Evolutionary conservation across 441 rosid genomes (phyloP).

Genomic region (Syzygium syzygioides): DNA sequence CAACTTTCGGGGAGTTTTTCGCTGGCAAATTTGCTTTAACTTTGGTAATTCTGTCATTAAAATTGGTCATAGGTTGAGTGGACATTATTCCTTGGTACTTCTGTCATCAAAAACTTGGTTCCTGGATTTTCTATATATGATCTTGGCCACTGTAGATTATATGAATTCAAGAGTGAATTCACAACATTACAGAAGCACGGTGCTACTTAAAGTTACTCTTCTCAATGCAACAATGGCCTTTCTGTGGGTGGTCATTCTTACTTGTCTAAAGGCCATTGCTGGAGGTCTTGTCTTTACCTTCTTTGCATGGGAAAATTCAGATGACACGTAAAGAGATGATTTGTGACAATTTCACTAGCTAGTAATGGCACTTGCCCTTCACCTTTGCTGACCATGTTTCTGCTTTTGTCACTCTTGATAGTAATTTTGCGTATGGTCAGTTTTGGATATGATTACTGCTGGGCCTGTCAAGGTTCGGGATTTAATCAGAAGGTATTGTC

Average conservation of each 20-base stretch:
- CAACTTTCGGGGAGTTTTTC: conserved; percentile 75
- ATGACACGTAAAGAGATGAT: background rate
- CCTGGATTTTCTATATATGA: background rate
- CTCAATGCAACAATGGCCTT: background rate
- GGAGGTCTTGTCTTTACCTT: background rate
- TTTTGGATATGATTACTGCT: conserved; percentile 86
- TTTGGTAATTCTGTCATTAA: conserved; percentile 46
- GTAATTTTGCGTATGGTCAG: conserved; percentile 96
- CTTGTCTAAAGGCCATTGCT: background rate
- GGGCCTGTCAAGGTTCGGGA: conserved; percentile 56
- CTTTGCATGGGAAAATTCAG: background rate
- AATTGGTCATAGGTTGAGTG: background rate
- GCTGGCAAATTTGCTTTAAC: conserved; percentile 98
- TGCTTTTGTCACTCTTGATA: conserved; percentile 15
- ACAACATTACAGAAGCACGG: background rate
- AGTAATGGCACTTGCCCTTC: background rate
- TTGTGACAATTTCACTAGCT: background rate
- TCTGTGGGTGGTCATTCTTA: background rate
- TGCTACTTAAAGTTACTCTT: background rate
- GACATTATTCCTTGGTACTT: background rate
- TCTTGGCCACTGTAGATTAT: background rate
- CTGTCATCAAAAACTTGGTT: background rate
- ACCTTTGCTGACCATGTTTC: background rate
- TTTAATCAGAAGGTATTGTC: conserved; percentile 64
- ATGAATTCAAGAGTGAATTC: background rate